Evolutionary conservation across 2,329 filamentous ascomycete species (phyloP), one percentile per base, ranked within the genome.

Genomic region (Cylindrodendrum hubeiense): DNA sequence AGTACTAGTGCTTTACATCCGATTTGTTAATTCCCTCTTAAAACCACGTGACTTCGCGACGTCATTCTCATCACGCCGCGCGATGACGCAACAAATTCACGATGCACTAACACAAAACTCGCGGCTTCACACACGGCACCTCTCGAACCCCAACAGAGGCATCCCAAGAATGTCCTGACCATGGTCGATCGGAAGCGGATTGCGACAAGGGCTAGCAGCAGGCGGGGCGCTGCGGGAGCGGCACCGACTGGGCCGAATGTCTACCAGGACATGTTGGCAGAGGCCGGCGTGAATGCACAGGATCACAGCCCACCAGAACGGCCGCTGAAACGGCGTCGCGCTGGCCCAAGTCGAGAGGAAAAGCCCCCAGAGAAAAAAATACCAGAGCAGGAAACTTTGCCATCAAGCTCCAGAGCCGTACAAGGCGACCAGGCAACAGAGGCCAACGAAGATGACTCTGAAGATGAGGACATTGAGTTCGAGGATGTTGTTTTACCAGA

Each of bases 401-500:
- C 63, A 0, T 41, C 57, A 9, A 60, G 13, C 5, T 15, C 51
- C 3, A 28, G 26, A 13, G 21, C 22, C 8, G 30, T n/a, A 10
- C 52, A 54, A 34, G 37, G 30, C 17, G 47, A 30, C 37, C 67
- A 54, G 49, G 63, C 63, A 3, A 68, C 71, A 0, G 71, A 76
- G 6, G 47, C 13, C 12, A 19, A 28, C 28, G 74, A 76, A 0
- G 79, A 78, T 1, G 79, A 78, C 2, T 78, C 81, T 1, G 80
- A 83, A 3, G 83, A 83, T 4, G 82, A 84, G 3, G 78, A 80
- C 13, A 60, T 84, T 22, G 81, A 85, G 46, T 87, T 87, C 68
- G 81, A 87, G 65, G 85, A 88, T 70, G 83, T 87, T 2, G 69
- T 76, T 4, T 69, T 86, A 3, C 86, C 86, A 1, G 68, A 77